Evolutionary conservation across 192 early-diverging fungal genomes (phyloP).

Genomic region (Mortierella alpina): DNA sequence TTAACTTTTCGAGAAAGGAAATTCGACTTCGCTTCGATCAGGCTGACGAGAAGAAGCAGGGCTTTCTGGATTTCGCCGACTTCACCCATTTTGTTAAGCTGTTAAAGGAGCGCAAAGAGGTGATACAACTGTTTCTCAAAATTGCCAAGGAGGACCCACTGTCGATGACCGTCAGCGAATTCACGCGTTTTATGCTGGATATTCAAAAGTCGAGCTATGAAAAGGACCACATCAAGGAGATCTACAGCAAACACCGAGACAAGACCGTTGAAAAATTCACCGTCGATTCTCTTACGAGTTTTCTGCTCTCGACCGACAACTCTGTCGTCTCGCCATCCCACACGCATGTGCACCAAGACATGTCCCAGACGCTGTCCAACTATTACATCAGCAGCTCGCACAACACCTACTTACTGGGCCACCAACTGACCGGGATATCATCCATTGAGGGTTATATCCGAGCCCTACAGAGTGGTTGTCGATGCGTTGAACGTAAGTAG

Average conservation of each 20-base stretch:
- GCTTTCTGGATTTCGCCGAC: constrained; percentile 61
- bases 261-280: constrained; percentile 60
- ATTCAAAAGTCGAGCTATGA: constrained; percentile 66
- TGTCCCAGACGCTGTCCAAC: constrained; percentile 75
- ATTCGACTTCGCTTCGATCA: constrained; percentile 72
- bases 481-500: constrained; percentile 83
- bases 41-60: constrained; percentile 63
- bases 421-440: constrained; percentile 82
- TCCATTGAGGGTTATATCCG: constrained; percentile 91
- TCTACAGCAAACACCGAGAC: constrained; percentile 67
- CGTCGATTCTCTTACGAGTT: constrained; percentile 73
- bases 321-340: constrained; percentile 64
- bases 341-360: constrained; percentile 67
- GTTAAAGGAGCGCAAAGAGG: constrained; percentile 70
- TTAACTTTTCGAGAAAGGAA: constrained; percentile 69
- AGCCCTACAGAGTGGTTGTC: constrained; percentile 85
- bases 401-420: constrained; percentile 90
- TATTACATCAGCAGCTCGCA: constrained; percentile 92
- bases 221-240: constrained; percentile 60
- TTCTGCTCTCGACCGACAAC: constrained; percentile 73
- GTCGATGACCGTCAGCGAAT: constrained; percentile 63
- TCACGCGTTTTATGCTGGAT: constrained; percentile 62
- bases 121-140: constrained; percentile 64
- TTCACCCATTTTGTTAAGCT: constrained; percentile 73
- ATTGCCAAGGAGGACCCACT: constrained; percentile 38